Percentiles rank a stretch among this genome's conserved stretches.
Evolutionary conservation across 2,329 filamentous ascomycete genomes (phyloP).

Genomic region (Trichoderma sp.): DNA sequence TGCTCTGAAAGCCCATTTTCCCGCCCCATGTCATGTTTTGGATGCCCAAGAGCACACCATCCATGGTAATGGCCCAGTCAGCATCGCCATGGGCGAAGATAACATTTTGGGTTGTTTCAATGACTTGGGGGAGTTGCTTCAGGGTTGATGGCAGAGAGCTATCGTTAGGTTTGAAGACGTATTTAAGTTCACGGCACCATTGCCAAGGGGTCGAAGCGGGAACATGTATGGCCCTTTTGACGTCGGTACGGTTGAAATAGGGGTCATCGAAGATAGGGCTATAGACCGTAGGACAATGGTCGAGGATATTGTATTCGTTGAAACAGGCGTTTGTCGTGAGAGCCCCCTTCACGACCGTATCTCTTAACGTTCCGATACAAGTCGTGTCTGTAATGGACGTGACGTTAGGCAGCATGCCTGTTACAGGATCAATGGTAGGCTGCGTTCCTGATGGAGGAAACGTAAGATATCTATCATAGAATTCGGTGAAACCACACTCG

Average conservation of each 20-base stretch:
- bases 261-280: conserved; percentile 68
- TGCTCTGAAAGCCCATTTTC: conserved; percentile 65
- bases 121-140: conserved; percentile 66
- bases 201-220: conserved; percentile 37
- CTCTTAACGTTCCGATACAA: conserved; percentile 41
- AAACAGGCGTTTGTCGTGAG: conserved; percentile 72
- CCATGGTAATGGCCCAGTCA: conserved; percentile 67
- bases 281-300: conserved; percentile 70
- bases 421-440: conserved; percentile 50
- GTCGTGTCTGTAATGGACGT: conserved; percentile 40
- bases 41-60: conserved; percentile 70
- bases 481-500: conserved; percentile 64
- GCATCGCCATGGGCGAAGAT: conserved; percentile 72
- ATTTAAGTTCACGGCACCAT: too few species aligned
- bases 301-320: conserved; percentile 72
- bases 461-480: conserved; percentile 60
- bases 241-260: conserved; percentile 64
- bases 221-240: conserved; percentile 69
- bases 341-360: conserved; percentile 36
- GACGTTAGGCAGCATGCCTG: conserved; percentile 29
- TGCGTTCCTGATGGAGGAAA: conserved; percentile 68
- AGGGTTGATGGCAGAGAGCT: conserved; percentile 49
- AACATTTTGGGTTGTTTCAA: conserved; percentile 71
- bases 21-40: conserved; percentile 84
- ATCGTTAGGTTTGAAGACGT: conserved; percentile 36